Evolutionary conservation across 2,329 filamentous ascomycete species (phyloP).

Genomic region (Aspergillus fischeri): DNA sequence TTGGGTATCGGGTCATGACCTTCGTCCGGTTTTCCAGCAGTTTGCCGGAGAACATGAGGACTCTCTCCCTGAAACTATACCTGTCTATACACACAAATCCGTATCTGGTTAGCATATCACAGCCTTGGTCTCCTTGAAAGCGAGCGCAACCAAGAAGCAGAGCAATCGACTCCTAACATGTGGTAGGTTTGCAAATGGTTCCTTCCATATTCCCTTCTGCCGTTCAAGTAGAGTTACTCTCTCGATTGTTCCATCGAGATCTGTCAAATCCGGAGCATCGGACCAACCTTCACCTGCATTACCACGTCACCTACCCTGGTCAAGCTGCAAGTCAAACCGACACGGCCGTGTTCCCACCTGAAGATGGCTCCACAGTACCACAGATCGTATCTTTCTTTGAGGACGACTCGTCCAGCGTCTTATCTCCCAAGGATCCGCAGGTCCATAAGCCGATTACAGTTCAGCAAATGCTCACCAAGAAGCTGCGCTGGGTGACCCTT

Average conservation of each 20-base stretch:
- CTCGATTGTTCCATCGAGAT: conserved; percentile 71
- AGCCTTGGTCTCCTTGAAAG: conserved; percentile 4
- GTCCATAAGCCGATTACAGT: conserved; percentile 73
- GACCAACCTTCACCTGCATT: conserved; percentile 88
- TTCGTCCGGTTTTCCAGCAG: conserved; percentile 29
- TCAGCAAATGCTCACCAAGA: conserved; percentile 68
- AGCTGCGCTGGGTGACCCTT: conserved; percentile 88
- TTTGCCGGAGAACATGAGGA: conserved; percentile 20
- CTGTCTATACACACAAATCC: conserved; percentile 33
- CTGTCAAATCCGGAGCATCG: conserved; percentile 69
- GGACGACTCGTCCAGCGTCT: conserved; percentile 40
- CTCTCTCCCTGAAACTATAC: conserved; percentile 23
- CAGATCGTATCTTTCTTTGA: conserved; percentile 48
- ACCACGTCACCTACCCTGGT: conserved; percentile 61
- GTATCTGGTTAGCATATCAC: conserved; percentile 33
- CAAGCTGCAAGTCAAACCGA: background rate
- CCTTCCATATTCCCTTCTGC: conserved; percentile 67
- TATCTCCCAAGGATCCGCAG: conserved; percentile 61
- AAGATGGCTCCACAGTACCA: conserved; percentile 22
- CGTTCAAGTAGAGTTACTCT: conserved; percentile 67
- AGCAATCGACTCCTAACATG: conserved; percentile 19
- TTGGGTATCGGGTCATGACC: conserved; percentile 24
- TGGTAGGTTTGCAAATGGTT: conserved; percentile 70
- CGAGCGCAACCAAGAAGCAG: conserved; percentile 2
- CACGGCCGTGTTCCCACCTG: conserved; percentile 41